Conservation (phyloP, 2,329 filamentous ascomycete genomes). For the Alternaria longipes region DNA sequence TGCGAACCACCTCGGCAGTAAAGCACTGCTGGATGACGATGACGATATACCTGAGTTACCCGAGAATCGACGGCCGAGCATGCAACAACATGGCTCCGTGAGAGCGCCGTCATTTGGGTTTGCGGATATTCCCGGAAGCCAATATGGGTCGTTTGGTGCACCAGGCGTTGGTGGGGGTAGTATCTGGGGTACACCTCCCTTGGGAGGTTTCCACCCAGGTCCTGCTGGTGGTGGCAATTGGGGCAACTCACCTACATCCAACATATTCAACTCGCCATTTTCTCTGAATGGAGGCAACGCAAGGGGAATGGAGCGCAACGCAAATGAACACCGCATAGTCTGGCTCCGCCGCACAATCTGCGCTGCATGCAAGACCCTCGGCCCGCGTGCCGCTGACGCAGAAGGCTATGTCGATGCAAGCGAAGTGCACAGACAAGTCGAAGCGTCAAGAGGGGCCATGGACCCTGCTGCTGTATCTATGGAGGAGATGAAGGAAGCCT, state of each 20-base stretch:
- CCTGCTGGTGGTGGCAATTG: slow-evolving; percentile 44
- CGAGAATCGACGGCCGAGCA: slow-evolving; percentile 57
- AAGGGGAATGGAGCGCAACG: slow-evolving; percentile 13
- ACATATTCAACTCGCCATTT: slow-evolving; percentile 36
- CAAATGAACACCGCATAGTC: slow-evolving; percentile 40
- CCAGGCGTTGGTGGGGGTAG: slow-evolving; percentile 38
- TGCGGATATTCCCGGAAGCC: slow-evolving; percentile 42
- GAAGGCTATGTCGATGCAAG: slow-evolving; percentile 76
- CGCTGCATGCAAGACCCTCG: slow-evolving; percentile 75
- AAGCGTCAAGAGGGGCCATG: slow-evolving; percentile 68
- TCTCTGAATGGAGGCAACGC: no score
- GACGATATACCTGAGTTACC: slow-evolving; percentile 69
- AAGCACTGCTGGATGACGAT: slow-evolving; percentile 77
- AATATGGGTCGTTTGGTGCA: slow-evolving; percentile 46
- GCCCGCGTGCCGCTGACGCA: slow-evolving; percentile 54
- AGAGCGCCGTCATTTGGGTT: slow-evolving; percentile 47
- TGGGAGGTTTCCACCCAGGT: slow-evolving; percentile 51
- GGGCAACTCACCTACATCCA: slow-evolving; percentile 51
- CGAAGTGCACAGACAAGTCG: slow-evolving; percentile 70
- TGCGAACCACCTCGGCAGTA: slow-evolving; percentile 85
- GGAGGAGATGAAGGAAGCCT: slow-evolving; percentile 81
- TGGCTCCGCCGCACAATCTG: slow-evolving; percentile 69
- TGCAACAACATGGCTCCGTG: slow-evolving; percentile 46
- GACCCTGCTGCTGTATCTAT: slow-evolving; percentile 64
- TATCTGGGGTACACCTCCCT: slow-evolving; percentile 55